Evolutionary conservation across 345 rosid species (phyloP).

Genomic region (Brassica napus): Da-Ae NC_063444.1:7523001-7523500

Average conservation of each 20-base stretch:
- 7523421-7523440: neutral
- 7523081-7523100: constrained; percentile 25
- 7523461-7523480: neutral
- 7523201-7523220: constrained; percentile 20
- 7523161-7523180: constrained; percentile 12
- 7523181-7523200: constrained; percentile 1
- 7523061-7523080: constrained; percentile 24
- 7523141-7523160: constrained; percentile 30
- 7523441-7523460: neutral
- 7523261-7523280: constrained; percentile 6
- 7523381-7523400: constrained; percentile 24
- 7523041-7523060: neutral
- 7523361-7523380: neutral
- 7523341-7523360: neutral
- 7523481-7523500: neutral
- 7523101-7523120: constrained; percentile 26
- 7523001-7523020: constrained; percentile 16
- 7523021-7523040: constrained; percentile 27
- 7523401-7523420: constrained; percentile 7
- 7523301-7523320: neutral
- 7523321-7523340: neutral
- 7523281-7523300: constrained; percentile 41
- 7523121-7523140: constrained; percentile 42
- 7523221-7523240: constrained; percentile 40
- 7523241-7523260: constrained; percentile 17